These are phyloP conservation scores for Diaporthe citri DNA, from an alignment of 2,329 filamentous ascomycete species.

Conservation along the genomic window DNA sequence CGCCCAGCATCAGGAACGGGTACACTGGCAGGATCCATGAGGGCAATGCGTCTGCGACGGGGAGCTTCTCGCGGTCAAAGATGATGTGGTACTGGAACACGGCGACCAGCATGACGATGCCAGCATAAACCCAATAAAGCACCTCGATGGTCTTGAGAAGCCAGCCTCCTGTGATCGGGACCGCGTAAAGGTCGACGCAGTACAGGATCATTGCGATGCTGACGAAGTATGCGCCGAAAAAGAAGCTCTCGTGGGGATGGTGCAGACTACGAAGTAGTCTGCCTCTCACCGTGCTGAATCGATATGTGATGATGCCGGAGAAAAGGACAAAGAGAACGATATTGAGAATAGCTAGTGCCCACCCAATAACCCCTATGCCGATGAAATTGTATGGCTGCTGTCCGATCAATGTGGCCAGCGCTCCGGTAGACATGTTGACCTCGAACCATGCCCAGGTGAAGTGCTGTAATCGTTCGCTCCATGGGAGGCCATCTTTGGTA, in stretches of 20 bases:
- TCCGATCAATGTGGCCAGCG: constrained; percentile 48
- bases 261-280: constrained; percentile 71
- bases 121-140: constrained; percentile 66
- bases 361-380: constrained; percentile 61
- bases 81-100: constrained; percentile 49
- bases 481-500: constrained; percentile 7
- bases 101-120: constrained; percentile 46
- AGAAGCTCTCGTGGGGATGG: constrained; percentile 75
- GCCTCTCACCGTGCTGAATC: constrained; percentile 69
- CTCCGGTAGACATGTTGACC: constrained; percentile 51
- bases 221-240: constrained; percentile 72
- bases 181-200: constrained; percentile 74
- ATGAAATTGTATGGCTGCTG: constrained; percentile 58
- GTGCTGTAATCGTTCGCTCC: constrained; percentile 19
- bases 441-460: constrained; percentile 50
- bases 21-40: constrained; percentile 68
- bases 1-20: constrained; percentile 66
- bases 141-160: constrained; percentile 58
- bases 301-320: constrained; percentile 64
- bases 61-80: constrained; percentile 53
- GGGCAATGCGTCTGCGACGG: constrained; percentile 64
- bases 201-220: constrained; percentile 75
- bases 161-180: constrained; percentile 62
- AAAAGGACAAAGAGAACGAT: constrained; percentile 63
- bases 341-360: constrained; percentile 62